Percentiles rank a stretch among this genome's conserved stretches.
Conservation (phyloP, 257 asterid genomes). For the Capsicum chinense region DNA sequence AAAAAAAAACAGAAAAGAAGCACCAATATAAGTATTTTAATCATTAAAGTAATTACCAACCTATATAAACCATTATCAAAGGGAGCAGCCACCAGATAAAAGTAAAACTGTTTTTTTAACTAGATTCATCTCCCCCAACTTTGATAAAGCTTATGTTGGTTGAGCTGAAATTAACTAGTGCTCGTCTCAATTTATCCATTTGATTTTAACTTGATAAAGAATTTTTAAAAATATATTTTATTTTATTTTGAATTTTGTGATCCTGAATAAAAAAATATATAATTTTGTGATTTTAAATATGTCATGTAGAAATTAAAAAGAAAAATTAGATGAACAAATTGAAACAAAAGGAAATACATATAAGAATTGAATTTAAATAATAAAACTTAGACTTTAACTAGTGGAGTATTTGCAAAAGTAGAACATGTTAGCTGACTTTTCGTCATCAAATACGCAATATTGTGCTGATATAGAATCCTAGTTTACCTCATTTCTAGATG, state of each 20-base stretch:
- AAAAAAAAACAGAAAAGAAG: background rate
- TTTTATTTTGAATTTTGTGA: no score
- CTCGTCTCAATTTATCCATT: no score
- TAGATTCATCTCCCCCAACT: background rate
- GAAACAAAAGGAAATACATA: no score
- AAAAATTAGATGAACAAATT: no score
- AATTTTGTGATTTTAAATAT: no score
- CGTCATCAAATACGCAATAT: background rate
- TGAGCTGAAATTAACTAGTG: background rate
- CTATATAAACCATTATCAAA: no score
- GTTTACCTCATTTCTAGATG: conserved; percentile 12
- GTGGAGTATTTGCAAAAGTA: background rate
- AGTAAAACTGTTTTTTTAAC: background rate
- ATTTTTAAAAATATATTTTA: no score
- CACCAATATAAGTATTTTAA: background rate
- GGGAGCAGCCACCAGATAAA: background rate
- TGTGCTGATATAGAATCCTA: background rate
- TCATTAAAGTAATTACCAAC: background rate
- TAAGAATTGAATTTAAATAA: no score
- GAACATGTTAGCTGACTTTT: background rate
- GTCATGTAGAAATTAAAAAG: no score
- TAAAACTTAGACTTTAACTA: background rate
- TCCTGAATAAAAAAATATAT: no score
- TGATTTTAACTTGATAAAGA: no score
- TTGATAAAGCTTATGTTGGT: conserved; percentile 12